Percentiles rank a stretch among this genome's conserved stretches.
phyloP scores from a whole-genome alignment of 768 basidiomycete genomes.

The Termitomyces sp. region DNA sequence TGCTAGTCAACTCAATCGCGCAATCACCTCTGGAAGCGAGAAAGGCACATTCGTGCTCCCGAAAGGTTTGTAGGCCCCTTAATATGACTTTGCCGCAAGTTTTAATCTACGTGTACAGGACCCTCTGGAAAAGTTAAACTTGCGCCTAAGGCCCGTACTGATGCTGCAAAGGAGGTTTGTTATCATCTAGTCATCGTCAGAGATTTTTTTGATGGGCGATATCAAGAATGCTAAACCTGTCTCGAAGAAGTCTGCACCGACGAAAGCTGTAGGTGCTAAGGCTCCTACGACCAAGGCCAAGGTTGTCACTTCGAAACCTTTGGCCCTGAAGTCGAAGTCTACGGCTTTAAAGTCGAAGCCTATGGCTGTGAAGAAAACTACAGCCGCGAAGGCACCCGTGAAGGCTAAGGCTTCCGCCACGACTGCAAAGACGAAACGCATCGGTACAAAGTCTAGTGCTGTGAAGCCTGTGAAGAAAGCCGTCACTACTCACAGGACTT shows the following conservation, averaged over 20 bases:
- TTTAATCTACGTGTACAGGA: slow-evolving; percentile 16
- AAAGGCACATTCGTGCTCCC: slow-evolving; percentile 45
- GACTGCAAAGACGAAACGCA: slow-evolving; percentile 21
- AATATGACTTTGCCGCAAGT: slow-evolving; percentile 1
- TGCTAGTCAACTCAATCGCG: slow-evolving; percentile 72
- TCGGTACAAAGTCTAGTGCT: slow-evolving; percentile 9
- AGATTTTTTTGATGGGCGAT: slow-evolving; percentile 1
- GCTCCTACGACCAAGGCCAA: slow-evolving; percentile 17
- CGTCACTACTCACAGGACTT: slow-evolving; percentile 17
- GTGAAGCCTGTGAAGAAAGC: slow-evolving; percentile 18
- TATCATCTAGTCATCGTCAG: not conserved
- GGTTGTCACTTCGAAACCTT: slow-evolving; percentile 16
- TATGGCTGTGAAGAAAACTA: slow-evolving; percentile 6
- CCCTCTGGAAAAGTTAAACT: slow-evolving; percentile 32
- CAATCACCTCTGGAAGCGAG: slow-evolving; percentile 56
- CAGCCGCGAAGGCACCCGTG: slow-evolving; percentile 11
- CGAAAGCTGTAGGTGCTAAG: slow-evolving; percentile 25
- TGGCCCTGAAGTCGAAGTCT: slow-evolving; percentile 7
- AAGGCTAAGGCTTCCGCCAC: slow-evolving; percentile 22
- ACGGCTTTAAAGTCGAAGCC: too few relatives aligned
- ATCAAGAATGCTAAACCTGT: slow-evolving; percentile 36
- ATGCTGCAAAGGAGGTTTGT: slow-evolving; percentile 47
- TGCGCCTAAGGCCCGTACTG: slow-evolving; percentile 55
- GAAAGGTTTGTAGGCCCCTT: slow-evolving; percentile 29
- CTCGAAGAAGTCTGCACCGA: slow-evolving; percentile 30